These are phyloP conservation scores for Alloteropsis angusta DNA, from an alignment of 202 grass and related monocot genomes.

Conservation along the genomic window DNA sequence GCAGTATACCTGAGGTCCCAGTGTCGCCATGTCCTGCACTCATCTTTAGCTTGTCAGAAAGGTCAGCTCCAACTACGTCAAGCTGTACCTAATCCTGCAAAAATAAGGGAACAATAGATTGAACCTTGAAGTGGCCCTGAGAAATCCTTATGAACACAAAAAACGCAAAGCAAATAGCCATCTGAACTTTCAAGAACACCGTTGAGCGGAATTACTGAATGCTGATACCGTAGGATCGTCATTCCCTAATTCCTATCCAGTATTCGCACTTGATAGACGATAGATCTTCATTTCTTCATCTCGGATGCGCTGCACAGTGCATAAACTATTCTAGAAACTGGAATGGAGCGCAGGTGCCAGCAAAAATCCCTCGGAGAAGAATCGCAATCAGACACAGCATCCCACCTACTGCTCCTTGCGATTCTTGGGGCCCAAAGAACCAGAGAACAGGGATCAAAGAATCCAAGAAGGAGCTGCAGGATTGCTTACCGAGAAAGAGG, in stretches of 20 bases:
- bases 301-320: background rate
- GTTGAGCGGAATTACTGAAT: background rate
- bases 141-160: background rate
- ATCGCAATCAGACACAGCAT: background rate
- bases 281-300: background rate
- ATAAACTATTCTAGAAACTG: background rate
- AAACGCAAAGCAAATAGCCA: background rate
- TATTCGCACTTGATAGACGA: background rate
- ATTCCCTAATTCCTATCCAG: background rate
- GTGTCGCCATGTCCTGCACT: constrained; percentile 16
- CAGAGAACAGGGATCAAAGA: background rate
- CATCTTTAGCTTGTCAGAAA: constrained; percentile 27
- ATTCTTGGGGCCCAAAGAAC: background rate
- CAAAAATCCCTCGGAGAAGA: background rate
- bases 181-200: background rate
- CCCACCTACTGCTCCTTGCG: background rate
- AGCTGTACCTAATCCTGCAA: background rate
- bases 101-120: background rate
- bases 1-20: constrained; percentile 22
- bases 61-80: background rate
- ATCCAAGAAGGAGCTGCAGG: background rate
- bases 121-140: background rate
- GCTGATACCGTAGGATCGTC: background rate
- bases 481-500: background rate
- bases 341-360: background rate